Base-by-base conservation (phyloP, 305 asterid species). In the Plantago coronopus region DNA sequence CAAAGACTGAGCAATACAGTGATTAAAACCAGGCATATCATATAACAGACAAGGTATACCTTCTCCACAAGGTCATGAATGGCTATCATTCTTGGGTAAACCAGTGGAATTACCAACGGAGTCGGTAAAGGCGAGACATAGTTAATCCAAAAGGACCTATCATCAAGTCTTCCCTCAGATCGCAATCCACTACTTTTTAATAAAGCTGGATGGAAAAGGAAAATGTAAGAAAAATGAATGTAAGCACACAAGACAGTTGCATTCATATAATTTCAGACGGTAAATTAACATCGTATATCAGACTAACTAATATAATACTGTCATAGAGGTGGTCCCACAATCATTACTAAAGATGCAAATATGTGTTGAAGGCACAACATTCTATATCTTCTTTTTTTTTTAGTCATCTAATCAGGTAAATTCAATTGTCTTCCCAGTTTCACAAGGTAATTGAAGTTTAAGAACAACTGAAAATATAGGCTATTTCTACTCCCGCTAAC, bases 61-160 rank as follows among this genome's bases (percentile, higher is more conserved):
- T 78, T 79, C 56, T 85, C 78, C 65, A 79, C 83, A 65, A 90
- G 94, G 68, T 90, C 89, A 55, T 90, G 96, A 77, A 90, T 74
- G 48, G 89, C 76, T 44, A 90, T 77, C 89, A 90, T 78, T 72
- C 97, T 82, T 49, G 97, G 97, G 72, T 85, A 90, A 54, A 90
- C 95, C 64, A 83, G 79, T 18, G 95, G 89, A 69, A 90, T 79
- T 58, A 83, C 89, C 72, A 78, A 74, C 51, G 93, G 87, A 63
- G 88, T 74, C 44, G 96, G 83, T 71, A 90, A 82, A 42, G 85
- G 81, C 60, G 89, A 82, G 66, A 85, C 91, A 58, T 85, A 74
- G 77, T 78, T 87, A 68, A 85, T 85, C 97, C 97, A 90, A 69
- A 75, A 84, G 75, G 96, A 87, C 75, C 89, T 85, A 67, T 86